Conservation (phyloP, 306 rosid genomes). For the Comarum palustre region DNA sequence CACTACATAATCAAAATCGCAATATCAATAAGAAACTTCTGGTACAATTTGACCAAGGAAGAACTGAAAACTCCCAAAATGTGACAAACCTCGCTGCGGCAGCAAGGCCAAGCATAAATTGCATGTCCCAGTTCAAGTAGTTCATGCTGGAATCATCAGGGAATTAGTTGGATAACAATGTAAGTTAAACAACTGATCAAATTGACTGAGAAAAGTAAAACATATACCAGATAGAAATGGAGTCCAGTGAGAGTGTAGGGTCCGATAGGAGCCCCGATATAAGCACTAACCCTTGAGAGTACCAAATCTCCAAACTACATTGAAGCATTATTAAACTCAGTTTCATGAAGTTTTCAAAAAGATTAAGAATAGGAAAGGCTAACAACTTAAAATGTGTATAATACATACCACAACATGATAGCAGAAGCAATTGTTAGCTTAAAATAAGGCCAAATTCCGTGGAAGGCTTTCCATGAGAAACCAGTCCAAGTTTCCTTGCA, state of each 20-base stretch:
- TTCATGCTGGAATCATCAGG: constrained; percentile 48
- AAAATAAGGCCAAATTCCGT: constrained; percentile 71
- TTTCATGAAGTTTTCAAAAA: neutral
- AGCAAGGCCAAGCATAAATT: constrained; percentile 65
- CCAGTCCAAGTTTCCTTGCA: constrained; percentile 79
- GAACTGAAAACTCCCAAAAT: neutral
- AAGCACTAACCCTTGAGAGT: constrained; percentile 64
- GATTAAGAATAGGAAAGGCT: neutral
- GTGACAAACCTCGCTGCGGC: constrained; percentile 63
- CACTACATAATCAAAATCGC: constrained; percentile 32
- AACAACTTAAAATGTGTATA: neutral
- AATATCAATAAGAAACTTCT: neutral
- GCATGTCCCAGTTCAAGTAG: constrained; percentile 68
- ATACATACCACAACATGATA: constrained; percentile 57
- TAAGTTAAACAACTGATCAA: neutral
- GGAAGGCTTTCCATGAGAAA: constrained; percentile 47
- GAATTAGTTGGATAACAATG: neutral
- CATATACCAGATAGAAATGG: constrained; percentile 54
- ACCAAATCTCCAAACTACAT: constrained; percentile 81
- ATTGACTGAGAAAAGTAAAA: neutral
- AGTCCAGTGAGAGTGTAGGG: constrained; percentile 59
- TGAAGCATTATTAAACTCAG: neutral
- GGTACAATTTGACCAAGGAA: neutral
- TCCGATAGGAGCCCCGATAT: constrained; percentile 64
- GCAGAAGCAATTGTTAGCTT: constrained; percentile 72